Percentiles rank a stretch among this genome's conserved stretches.
phyloP scores from a whole-genome alignment of 352 stramenopile genomes.

The Paralagenidium karlingii region DNA sequence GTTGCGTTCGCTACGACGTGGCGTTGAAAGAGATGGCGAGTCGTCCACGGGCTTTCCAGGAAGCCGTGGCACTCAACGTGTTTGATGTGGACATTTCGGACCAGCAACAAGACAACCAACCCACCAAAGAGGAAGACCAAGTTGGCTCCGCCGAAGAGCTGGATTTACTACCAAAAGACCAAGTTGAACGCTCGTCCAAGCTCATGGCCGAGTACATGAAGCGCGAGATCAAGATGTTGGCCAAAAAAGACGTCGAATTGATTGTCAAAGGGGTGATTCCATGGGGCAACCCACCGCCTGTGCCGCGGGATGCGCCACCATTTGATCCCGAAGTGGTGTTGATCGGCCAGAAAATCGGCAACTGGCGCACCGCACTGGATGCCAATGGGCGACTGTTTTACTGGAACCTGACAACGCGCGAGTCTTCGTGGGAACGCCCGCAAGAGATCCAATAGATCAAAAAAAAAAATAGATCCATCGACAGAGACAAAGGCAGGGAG shows the following conservation, averaged over 20 bases:
- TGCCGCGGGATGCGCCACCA: not conserved
- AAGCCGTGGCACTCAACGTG: slow-evolving; percentile 54
- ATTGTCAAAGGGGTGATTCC: slow-evolving; percentile 63
- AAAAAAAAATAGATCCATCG: not conserved
- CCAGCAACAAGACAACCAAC: too few species aligned
- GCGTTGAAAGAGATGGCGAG: slow-evolving; percentile 58
- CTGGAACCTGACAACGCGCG: slow-evolving; percentile 77
- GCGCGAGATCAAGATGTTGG: slow-evolving; percentile 66
- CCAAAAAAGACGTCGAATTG: slow-evolving; percentile 60
- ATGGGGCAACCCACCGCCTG: slow-evolving; percentile 30
- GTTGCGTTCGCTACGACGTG: slow-evolving; percentile 91
- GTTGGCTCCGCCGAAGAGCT: not conserved
- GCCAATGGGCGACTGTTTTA: slow-evolving; percentile 82
- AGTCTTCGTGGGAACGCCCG: slow-evolving; percentile 66
- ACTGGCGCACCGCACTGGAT: slow-evolving; percentile 75
- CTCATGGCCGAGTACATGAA: slow-evolving; percentile 62
- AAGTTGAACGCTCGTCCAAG: slow-evolving; percentile 22
- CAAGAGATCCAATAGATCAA: too few species aligned
- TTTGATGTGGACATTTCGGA: slow-evolving; percentile 51
- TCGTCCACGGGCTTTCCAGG: slow-evolving; percentile 33
- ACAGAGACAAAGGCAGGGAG: slow-evolving; percentile 1
- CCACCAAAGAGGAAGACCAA: not conserved
- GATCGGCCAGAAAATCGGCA: slow-evolving; percentile 71
- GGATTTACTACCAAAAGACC: not conserved
- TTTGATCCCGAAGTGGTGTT: slow-evolving; percentile 47